Percentiles rank a stretch among this genome's conserved stretches.
Evolutionary conservation across 257 asterid species (phyloP).

Genomic region (Fraxinus excelsior): DNA sequence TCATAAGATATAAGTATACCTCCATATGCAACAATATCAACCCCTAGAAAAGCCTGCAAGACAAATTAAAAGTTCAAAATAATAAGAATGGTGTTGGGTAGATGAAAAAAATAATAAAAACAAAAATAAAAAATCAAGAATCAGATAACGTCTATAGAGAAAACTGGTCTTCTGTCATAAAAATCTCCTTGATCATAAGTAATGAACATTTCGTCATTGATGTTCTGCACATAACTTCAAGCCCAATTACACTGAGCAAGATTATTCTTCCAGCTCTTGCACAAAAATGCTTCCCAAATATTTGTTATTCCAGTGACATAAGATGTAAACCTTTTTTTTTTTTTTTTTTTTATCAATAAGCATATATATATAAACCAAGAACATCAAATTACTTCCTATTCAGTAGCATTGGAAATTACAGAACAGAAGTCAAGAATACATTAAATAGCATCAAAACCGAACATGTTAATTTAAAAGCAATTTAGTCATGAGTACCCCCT

Average conservation of each 20-base stretch:
- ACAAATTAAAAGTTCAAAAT: slow-evolving; percentile 21
- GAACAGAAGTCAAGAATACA: not conserved
- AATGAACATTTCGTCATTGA: not conserved
- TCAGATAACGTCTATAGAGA: not conserved
- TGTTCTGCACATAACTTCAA: not conserved
- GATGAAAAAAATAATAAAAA: not conserved
- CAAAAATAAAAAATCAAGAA: not conserved
- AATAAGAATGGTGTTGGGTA: not conserved
- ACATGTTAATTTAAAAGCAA: not conserved
- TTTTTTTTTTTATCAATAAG: not conserved
- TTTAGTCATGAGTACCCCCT: not conserved
- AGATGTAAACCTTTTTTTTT: not conserved
- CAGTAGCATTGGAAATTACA: not conserved
- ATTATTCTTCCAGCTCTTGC: not conserved
- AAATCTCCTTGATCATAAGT: not conserved
- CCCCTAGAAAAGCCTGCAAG: slow-evolving; percentile 74
- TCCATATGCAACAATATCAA: slow-evolving; percentile 96
- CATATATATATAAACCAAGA: not conserved
- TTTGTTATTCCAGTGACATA: not conserved
- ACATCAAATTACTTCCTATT: not conserved
- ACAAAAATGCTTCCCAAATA: not conserved
- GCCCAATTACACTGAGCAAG: not conserved
- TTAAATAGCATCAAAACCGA: not conserved
- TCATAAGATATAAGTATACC: slow-evolving; percentile 46
- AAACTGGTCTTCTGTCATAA: not conserved